A percentile compares a stretch with the other conserved stretches of the same genome.
Conservation (phyloP, 1,284 basidiomycete species). For the Malassezia japonica region DNA sequence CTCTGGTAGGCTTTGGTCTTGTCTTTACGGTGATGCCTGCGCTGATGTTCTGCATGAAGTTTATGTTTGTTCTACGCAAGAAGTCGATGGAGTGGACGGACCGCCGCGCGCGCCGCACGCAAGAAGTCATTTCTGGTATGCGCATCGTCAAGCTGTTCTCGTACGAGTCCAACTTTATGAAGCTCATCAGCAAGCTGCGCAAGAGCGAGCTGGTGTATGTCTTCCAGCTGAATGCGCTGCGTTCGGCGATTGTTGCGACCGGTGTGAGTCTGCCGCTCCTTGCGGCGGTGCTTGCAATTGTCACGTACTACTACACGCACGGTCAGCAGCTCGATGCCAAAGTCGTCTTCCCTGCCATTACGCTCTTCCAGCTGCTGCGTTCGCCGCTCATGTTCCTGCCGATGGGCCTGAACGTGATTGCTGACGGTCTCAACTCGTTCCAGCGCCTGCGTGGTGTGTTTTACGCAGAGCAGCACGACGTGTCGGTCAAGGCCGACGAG, state of each 20-base stretch:
- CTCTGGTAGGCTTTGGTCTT: conserved; percentile 72
- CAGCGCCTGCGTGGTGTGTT: conserved; percentile 52
- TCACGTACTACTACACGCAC: conserved; percentile 62
- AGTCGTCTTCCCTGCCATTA: conserved; percentile 49
- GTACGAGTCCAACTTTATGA: conserved; percentile 49
- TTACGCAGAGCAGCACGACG: conserved; percentile 56
- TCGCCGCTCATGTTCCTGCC: conserved; percentile 62
- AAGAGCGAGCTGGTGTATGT: conserved; percentile 68
- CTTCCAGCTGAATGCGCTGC: conserved; percentile 63
- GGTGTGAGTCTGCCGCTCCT: conserved; percentile 66
- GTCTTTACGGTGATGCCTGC: conserved; percentile 59
- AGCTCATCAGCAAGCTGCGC: conserved; percentile 62
- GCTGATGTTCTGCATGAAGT: conserved; percentile 66
- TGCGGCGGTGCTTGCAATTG: conserved; percentile 73
- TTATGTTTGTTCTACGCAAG: conserved; percentile 61
- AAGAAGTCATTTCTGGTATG: conserved; percentile 42
- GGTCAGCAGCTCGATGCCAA: conserved; percentile 59
- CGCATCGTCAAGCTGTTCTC: conserved; percentile 45
- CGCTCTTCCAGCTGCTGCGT: conserved; percentile 54
- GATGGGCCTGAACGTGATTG: conserved; percentile 34
- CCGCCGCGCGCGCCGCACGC: conserved; percentile 49
- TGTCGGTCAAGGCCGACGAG: conserved; percentile 60
- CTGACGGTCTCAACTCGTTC: conserved; percentile 40
- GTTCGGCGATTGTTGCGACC: conserved; percentile 61
- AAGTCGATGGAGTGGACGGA: conserved; percentile 85